These are phyloP conservation scores for Hordeum pubiflorum DNA, from an alignment of 202 grass and related monocot genomes.

Conservation along the genomic window DNA sequence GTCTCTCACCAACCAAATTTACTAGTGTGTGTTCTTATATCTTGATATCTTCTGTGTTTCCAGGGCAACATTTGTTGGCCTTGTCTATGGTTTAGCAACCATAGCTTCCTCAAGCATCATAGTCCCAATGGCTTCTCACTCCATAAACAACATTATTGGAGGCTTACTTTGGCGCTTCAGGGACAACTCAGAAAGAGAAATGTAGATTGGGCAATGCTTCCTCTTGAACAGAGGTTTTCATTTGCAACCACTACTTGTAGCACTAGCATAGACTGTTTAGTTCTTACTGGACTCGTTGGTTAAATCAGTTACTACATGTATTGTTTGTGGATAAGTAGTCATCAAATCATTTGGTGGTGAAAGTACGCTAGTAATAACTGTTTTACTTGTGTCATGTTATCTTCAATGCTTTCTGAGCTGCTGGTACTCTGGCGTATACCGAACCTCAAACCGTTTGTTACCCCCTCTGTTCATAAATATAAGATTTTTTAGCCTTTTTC, in stretches of 20 bases:
- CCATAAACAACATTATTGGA: constrained; percentile 84
- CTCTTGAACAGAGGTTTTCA: neutral
- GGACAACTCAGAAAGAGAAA: constrained; percentile 14
- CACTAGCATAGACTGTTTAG: neutral
- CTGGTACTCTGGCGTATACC: neutral
- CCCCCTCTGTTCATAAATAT: too few relatives aligned
- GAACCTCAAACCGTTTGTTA: neutral
- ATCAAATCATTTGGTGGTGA: neutral
- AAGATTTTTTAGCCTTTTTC: too few relatives aligned
- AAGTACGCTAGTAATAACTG: neutral
- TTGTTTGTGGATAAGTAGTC: neutral
- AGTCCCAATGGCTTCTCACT: constrained; percentile 76
- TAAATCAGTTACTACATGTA: neutral
- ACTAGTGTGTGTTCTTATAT: neutral
- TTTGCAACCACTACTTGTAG: neutral
- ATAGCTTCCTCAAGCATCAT: constrained; percentile 68
- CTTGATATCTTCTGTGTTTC: neutral
- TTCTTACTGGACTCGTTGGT: neutral
- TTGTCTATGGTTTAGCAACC: constrained; percentile 73
- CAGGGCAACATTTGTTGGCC: constrained; percentile 87
- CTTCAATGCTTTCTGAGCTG: neutral
- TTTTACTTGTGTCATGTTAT: neutral
- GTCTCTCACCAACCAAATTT: neutral
- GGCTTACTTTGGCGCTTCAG: constrained; percentile 57
- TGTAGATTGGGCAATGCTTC: neutral